These are phyloP conservation scores for Xanthoconium stramineum DNA, from an alignment of 768 basidiomycete genomes.

Conservation along the genomic window DNA sequence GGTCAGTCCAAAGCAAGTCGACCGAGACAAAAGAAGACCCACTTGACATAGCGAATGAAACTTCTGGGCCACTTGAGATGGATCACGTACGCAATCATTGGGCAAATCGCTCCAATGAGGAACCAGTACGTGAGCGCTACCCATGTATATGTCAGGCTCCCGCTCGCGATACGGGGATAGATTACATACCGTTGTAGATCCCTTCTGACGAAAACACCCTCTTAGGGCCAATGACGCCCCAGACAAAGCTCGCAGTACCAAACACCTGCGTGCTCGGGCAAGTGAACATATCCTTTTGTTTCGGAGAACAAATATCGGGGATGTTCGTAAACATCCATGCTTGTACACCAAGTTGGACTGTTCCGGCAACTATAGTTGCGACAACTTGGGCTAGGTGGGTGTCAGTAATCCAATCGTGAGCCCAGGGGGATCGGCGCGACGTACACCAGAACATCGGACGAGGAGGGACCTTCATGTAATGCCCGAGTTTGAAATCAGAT, in stretches of 20 bases:
- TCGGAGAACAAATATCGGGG: conserved; percentile 29
- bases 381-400: conserved; percentile 46
- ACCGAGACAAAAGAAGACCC: conserved; percentile 21
- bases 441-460: conserved; percentile 60
- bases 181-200: conserved; percentile 46
- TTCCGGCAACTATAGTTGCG: conserved; percentile 59
- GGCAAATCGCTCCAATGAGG: conserved; percentile 67
- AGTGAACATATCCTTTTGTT: conserved; percentile 51
- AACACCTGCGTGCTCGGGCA: conserved; percentile 72
- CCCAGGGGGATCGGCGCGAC: not conserved
- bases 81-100: conserved; percentile 52
- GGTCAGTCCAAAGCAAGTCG: not conserved
- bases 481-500: conserved; percentile 73
- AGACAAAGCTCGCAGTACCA: conserved; percentile 76
- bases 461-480: conserved; percentile 70
- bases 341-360: conserved; percentile 64
- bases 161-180: not conserved
- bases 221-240: conserved; percentile 78
- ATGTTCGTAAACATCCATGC: conserved; percentile 54
- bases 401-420: not conserved
- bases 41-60: conserved; percentile 63
- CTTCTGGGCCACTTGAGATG: conserved; percentile 60
- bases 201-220: conserved; percentile 67
- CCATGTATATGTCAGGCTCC: not conserved
- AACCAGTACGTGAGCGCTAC: conserved; percentile 65